These are phyloP conservation scores for Rhynchosporium secalis DNA, from an alignment of 2,329 filamentous ascomycete species.

Conservation along the genomic window DNA sequence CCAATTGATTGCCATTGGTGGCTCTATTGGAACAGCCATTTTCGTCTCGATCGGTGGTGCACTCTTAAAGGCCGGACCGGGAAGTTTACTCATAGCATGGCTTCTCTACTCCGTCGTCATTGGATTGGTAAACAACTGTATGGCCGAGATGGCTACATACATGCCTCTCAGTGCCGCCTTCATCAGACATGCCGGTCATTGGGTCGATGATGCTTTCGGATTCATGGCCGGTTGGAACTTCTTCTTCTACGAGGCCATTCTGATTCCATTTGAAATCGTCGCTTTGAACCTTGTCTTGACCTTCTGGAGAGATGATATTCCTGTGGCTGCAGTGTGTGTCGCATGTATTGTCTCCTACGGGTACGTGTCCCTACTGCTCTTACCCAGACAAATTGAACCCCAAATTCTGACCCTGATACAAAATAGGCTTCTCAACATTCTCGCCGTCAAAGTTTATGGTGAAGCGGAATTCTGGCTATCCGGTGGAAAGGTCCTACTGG, in stretches of 20 bases:
- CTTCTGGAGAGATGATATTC: slow-evolving; percentile 14
- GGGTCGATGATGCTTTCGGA: slow-evolving; percentile 16
- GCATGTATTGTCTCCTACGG: slow-evolving; percentile 12
- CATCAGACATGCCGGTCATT: slow-evolving; percentile 13
- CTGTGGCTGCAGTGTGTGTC: slow-evolving; percentile 12
- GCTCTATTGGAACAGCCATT: slow-evolving; percentile 15
- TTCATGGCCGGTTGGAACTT: slow-evolving; percentile 18
- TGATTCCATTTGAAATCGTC: slow-evolving; percentile 37
- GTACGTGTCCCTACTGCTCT: neutral
- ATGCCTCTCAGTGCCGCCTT: slow-evolving; percentile 15
- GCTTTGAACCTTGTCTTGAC: slow-evolving; percentile 11
- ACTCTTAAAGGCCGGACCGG: slow-evolving; percentile 12
- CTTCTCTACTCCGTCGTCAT: slow-evolving; percentile 14
- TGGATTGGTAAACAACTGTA: slow-evolving; percentile 13
- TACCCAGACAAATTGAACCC: neutral
- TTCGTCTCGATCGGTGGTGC: slow-evolving; percentile 15
- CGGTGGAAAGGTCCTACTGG: slow-evolving; percentile 65
- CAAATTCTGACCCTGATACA: neutral
- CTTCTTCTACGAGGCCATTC: slow-evolving; percentile 13
- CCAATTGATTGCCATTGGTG: slow-evolving; percentile 16
- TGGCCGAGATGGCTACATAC: slow-evolving; percentile 34
- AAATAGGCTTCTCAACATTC: slow-evolving; percentile 8
- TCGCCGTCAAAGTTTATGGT: slow-evolving; percentile 68
- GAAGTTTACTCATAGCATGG: slow-evolving; percentile 11
- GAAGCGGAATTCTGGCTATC: slow-evolving; percentile 73